Conservation (phyloP, 257 asterid genomes). For the Agastache rugosa region DNA sequence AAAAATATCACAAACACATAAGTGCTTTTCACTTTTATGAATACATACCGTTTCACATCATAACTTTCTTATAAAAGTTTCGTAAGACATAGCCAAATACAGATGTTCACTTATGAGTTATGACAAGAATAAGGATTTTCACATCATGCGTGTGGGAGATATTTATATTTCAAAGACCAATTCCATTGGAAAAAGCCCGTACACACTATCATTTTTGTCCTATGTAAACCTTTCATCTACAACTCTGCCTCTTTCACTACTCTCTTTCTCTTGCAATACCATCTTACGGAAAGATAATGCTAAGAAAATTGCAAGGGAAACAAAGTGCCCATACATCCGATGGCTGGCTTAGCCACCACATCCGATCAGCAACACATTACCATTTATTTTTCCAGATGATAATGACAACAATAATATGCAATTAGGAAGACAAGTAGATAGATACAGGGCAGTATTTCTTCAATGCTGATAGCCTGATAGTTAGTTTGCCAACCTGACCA, state of each 20-base stretch:
- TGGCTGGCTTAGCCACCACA: background rate
- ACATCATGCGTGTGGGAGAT: background rate
- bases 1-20: background rate
- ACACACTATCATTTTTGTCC: background rate
- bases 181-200: background rate
- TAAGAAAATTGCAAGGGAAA: background rate
- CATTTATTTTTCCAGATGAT: background rate
- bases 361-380: background rate
- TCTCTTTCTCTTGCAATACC: background rate
- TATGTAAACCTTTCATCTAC: constrained; percentile 4
- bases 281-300: background rate
- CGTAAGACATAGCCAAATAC: background rate
- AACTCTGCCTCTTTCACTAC: background rate
- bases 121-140: background rate
- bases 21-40: background rate
- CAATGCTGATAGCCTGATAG: background rate
- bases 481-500: background rate
- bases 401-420: background rate
- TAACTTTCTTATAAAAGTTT: background rate
- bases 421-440: constrained; percentile 3
- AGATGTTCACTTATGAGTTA: background rate
- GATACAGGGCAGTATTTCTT: background rate
- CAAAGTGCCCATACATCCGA: background rate
- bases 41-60: background rate
- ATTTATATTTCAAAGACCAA: background rate